Evolutionary conservation across 139 green algal genomes (phyloP), one percentile per base, ranked within the genome.

Genomic region (Bryopsis sp.): DNA sequence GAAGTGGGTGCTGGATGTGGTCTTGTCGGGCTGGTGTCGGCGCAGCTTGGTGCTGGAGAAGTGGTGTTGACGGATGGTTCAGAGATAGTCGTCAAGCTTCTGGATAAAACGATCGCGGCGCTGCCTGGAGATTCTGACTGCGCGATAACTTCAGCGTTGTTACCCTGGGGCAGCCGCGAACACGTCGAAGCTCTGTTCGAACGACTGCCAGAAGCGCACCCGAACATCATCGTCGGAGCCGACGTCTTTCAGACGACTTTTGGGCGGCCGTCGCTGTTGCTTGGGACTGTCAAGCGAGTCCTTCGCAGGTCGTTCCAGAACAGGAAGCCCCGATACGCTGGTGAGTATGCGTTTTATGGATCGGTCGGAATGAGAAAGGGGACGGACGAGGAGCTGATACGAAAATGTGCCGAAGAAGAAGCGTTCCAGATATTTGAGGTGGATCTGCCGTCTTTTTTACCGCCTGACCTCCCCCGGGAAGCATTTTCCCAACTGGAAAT

Each of bases 191-290:
- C n/a, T n/a, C n/a, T n/a, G n/a, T n/a, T n/a, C n/a, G n/a, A n/a
- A n/a, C n/a, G n/a, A n/a, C n/a, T n/a, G 19, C 15, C 8, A 32
- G 24, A 28, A 32, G 15, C 8, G 24, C 33, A 8, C 6, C 50
- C 50, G 8, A 28, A 28, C 19, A 26, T 61, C 8, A 32, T 61
- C 19, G 6, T 61, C 19, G 50, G 50, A 32, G 8, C 50, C 15
- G 50, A 61, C 33, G 50, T 61, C 24, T 61, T 61, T 26, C 50
- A 61, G 19, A 61, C 50, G 8, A 36, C 50, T 28, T 61, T 61
- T 28, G 50, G 50, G 33, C 33, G 24, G 8, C 50, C 50, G 6
- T 33, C 8, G 19, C 33, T 61, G 19, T 26, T 61, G 24, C 33
- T 61, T 28, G 8, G 6, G 15, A 8, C 50, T 11, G 33, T 61